phyloP scores from a whole-genome alignment of 805 yeast genomes.

The Ascoidea asiatica region DNA sequence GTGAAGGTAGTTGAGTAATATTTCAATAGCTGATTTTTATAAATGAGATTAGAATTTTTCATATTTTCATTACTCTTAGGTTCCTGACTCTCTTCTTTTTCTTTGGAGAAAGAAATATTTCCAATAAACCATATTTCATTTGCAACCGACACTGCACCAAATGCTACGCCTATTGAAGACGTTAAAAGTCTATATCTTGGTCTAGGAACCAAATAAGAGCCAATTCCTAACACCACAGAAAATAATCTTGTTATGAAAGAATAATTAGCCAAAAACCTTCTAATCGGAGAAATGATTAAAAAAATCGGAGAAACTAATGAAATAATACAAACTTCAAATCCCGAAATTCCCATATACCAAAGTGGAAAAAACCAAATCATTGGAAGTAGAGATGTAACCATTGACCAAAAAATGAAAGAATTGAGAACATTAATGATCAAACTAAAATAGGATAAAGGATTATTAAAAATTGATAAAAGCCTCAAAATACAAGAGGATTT shows the following conservation, averaged over 20 bases:
- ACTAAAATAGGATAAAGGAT: conserved; percentile 17
- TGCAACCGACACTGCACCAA: conserved; percentile 47
- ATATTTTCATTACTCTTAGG: conserved; percentile 9
- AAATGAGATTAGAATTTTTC: conserved; percentile 15
- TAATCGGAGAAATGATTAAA: conserved; percentile 30
- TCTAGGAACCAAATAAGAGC: conserved; percentile 51
- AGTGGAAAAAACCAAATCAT: conserved; percentile 95
- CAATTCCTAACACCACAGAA: conserved; percentile 56
- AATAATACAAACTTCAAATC: conserved; percentile 68
- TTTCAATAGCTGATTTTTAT: conserved; percentile 16
- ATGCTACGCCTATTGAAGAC: conserved; percentile 52
- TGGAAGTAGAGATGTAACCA: conserved; percentile 64
- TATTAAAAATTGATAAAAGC: conserved; percentile 8
- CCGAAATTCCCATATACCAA: conserved; percentile 97
- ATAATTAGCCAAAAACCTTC: conserved; percentile 21
- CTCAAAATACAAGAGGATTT: conserved; percentile 13
- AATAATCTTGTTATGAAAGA: conserved; percentile 44
- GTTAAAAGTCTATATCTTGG: conserved; percentile 62
- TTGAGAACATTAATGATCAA: conserved; percentile 38
- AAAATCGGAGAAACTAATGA: conserved; percentile 47
- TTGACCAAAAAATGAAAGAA: conserved; percentile 77
- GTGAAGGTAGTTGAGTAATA: conserved; percentile 40
- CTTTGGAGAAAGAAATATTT: conserved; percentile 17
- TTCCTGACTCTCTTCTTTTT: conserved; percentile 5
- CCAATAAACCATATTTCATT: conserved; percentile 32